Evolutionary conservation across 352 stramenopile species (phyloP), one percentile per base, ranked within the genome.

Genomic region (Phytopythium sindhum): DNA sequence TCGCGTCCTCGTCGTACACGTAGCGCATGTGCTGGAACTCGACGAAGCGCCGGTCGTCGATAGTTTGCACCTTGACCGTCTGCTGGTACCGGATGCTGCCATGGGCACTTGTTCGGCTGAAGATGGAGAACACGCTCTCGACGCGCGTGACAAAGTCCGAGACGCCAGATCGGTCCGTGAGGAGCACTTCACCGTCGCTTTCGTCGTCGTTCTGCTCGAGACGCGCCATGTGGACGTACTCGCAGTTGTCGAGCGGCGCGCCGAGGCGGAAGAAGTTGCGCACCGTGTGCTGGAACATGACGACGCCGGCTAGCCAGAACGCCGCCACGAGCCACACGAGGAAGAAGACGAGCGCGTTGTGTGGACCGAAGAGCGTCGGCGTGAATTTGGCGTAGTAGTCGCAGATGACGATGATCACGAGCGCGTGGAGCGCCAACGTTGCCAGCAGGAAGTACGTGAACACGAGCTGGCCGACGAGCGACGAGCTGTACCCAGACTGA

Each of bases 21-120:
- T 84, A 81, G n/a, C 75, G 73, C 17, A 84, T 35, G n/a, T 81
- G 65, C 33, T 84, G 73, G 35, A 84, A 84, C 31, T 79, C 65
- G 15, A 83, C 55, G 6, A 75, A 45, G 1, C 72, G 72, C 12
- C 64, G 29, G 10, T 55, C 61, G 8, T 52, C 64, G 29, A 70
- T 45, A 17, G 45, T 42, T 21, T 77, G 47, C 15, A 73, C 70
- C 12, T 35, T 53, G 15, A 82, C 54, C 1, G 74, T 82, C 57
- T 79, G 55, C 44, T 77, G 64, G 17, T 72, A 78, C 19, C 52
- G 52, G 12, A 57, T 19, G 8, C 69, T 60, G 19, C 54, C 41
- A 26, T 62, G 31, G 5, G 52, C 11, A 9, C 19, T 45, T 17
- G 19, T 33, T 1, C 28, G 23, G 35, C 44, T 68, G 24, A 77